Evolutionary conservation across 2,329 filamentous ascomycete species (phyloP).

Genomic region (Westerdykella ornata): DNA sequence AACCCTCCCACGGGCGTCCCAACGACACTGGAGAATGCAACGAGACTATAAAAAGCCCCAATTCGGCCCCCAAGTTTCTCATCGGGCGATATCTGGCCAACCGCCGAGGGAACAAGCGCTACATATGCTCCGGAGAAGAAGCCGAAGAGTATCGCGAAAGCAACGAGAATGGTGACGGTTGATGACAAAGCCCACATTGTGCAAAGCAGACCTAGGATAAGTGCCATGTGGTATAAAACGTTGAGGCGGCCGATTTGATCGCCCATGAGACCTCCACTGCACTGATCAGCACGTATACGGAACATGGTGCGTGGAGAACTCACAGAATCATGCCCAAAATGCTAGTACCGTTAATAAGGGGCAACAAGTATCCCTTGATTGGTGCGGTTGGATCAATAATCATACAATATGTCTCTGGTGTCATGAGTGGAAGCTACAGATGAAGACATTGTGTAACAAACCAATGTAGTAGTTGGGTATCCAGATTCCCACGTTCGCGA

Average conservation of each 20-base stretch:
- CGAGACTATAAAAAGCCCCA: slow-evolving; percentile 57
- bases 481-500: slow-evolving; percentile 27
- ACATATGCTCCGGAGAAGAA: slow-evolving; percentile 63
- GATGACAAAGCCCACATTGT: slow-evolving; percentile 49
- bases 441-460: slow-evolving; percentile 37
- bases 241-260: slow-evolving; percentile 52
- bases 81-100: slow-evolving; percentile 66
- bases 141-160: slow-evolving; percentile 62
- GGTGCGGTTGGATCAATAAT: slow-evolving; percentile 45
- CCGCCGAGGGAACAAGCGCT: slow-evolving; percentile 54
- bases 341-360: slow-evolving; percentile 45
- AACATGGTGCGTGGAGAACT: slow-evolving; percentile 43
- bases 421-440: slow-evolving; percentile 32
- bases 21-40: slow-evolving; percentile 58
- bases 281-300: slow-evolving; percentile 34
- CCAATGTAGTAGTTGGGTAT: slow-evolving; percentile 32
- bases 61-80: slow-evolving; percentile 62
- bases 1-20: slow-evolving; percentile 60
- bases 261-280: slow-evolving; percentile 45
- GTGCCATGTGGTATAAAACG: slow-evolving; percentile 46
- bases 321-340: slow-evolving; percentile 47
- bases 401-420: slow-evolving; percentile 56
- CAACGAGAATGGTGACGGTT: slow-evolving; percentile 52
- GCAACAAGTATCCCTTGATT: slow-evolving; percentile 44
- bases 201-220: slow-evolving; percentile 39